A percentile compares a stretch with the other conserved stretches of the same genome.
phyloP scores from a whole-genome alignment of 2,329 filamentous ascomycete genomes.

The Phoma sp. region DNA sequence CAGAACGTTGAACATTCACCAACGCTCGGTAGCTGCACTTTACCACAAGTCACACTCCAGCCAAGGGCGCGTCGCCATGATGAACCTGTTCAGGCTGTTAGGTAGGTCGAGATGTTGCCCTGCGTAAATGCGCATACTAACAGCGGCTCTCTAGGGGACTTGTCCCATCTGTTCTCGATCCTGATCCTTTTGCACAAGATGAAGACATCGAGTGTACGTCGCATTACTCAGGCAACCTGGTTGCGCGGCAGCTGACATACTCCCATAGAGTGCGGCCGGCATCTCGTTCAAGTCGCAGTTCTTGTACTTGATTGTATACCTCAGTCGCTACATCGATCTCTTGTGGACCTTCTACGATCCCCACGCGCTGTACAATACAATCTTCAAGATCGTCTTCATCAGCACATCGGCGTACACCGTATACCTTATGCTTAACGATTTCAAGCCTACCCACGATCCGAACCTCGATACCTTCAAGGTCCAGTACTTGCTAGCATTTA shows the following conservation, averaged over 20 bases:
- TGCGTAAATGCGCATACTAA: conserved; percentile 32
- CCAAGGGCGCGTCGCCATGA: conserved; percentile 49
- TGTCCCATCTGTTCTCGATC: conserved; percentile 94
- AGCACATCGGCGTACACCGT: conserved; percentile 88
- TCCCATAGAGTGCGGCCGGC: conserved; percentile 78
- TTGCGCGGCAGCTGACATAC: conserved; percentile 1
- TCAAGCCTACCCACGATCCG: conserved; percentile 96
- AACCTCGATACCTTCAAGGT: conserved; percentile 98
- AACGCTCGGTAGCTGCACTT: conserved; percentile 22
- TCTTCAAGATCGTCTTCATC: conserved; percentile 97
- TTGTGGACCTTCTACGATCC: conserved; percentile 82
- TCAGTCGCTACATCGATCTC: conserved; percentile 89
- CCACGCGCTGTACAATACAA: conserved; percentile 77
- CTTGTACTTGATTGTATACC: conserved; percentile 90
- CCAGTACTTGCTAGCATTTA: conserved; percentile 86
- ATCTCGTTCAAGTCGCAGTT: conserved; percentile 99
- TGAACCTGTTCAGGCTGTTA: conserved; percentile 74
- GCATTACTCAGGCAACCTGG: no score
- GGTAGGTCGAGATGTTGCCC: conserved; percentile 54
- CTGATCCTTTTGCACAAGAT: conserved; percentile 97
- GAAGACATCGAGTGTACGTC: conserved; percentile 78
- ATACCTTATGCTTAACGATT: conserved; percentile 97
- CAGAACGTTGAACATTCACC: conserved; percentile 14
- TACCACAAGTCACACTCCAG: conserved; percentile 24
- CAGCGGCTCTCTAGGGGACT: conserved; percentile 69